Evolutionary conservation across 805 yeast species (phyloP), one percentile per base, ranked within the genome.

Genomic region (Kodamaea leandrae): DNA sequence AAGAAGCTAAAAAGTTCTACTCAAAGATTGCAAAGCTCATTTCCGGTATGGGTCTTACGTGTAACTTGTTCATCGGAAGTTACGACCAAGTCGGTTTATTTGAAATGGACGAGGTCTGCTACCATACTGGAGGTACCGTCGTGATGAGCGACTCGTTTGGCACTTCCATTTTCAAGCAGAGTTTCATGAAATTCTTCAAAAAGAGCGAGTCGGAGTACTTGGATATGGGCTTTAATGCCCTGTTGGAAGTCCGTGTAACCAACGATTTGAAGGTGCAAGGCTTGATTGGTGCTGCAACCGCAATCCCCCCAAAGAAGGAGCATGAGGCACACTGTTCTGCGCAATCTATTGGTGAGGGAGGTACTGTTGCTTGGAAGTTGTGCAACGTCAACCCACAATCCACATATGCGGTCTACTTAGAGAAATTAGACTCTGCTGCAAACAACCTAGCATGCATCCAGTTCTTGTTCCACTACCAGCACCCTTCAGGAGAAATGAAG

Each of bases 41-140:
- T 16, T 70, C 78, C 0, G 47, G 61, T 3, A 68, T 72, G 46
- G 85, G 86, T 1, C 73, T 78, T 40, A 65, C 80, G 4, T 64
- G 80, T 34, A 77, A 79, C 51, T 56, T 80, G 15, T 80, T 80
- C 48, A 72, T 79, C 43, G 87, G 87, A 12, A 72, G 82, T 9
- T 81, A 81, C 55, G 87, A 82, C 57, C 88, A 82, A 57, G 71
- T 80, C 32, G 88, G 88, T 0, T 62, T 82, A 23, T 74, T 63
- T 47, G 88, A 82, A 55, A 82, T 82, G 87, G 81, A 77, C 44
- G 65, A 71, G 12, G 58, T 81, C 8, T 64, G 78, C 37, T 68
- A 72, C 51, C 68, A 68, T 43, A 80, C 86, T 8, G 87, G 87
- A 19, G 88, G 88, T 37, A 64, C 66, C 3, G 71, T 80, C 18